Conservation (phyloP, 23 red algal species). For the Rhodosorus marinus region DNA sequence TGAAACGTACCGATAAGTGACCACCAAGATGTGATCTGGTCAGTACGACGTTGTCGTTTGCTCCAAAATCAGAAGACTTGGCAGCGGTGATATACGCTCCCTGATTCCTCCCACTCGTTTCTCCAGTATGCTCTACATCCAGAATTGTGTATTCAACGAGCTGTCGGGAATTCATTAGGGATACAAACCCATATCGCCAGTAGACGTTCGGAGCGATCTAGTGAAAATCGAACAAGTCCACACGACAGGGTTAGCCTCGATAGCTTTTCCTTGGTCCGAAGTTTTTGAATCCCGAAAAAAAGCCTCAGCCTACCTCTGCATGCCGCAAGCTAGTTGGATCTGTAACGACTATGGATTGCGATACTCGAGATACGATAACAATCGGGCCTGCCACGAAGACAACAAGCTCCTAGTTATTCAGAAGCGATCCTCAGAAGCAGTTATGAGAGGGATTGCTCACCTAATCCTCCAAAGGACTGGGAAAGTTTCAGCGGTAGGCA, state of each 20-base stretch:
- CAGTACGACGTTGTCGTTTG: constrained; percentile 40
- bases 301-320: constrained; percentile 50
- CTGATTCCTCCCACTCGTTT: background rate
- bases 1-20: no score
- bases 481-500: constrained; percentile 60
- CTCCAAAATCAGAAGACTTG: constrained; percentile 61
- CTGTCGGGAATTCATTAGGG: constrained; percentile 51
- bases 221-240: no score
- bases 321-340: constrained; percentile 58
- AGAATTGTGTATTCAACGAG: constrained; percentile 69
- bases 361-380: constrained; percentile 61
- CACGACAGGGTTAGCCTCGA: no score
- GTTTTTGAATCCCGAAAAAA: no score
- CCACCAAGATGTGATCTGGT: constrained; percentile 74
- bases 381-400: no score
- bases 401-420: no score
- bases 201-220: constrained; percentile 27
- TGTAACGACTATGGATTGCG: constrained; percentile 23
- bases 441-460: no score
- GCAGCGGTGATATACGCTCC: constrained; percentile 25
- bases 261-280: no score
- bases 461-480: constrained; percentile 54
- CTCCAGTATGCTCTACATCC: constrained; percentile 50
- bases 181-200: constrained; percentile 49
- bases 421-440: no score